Evolutionary conservation across 495 filamentous ascomycete genomes (phyloP), one percentile per base, ranked within the genome.

Genomic region (Talaromyces liani): DNA sequence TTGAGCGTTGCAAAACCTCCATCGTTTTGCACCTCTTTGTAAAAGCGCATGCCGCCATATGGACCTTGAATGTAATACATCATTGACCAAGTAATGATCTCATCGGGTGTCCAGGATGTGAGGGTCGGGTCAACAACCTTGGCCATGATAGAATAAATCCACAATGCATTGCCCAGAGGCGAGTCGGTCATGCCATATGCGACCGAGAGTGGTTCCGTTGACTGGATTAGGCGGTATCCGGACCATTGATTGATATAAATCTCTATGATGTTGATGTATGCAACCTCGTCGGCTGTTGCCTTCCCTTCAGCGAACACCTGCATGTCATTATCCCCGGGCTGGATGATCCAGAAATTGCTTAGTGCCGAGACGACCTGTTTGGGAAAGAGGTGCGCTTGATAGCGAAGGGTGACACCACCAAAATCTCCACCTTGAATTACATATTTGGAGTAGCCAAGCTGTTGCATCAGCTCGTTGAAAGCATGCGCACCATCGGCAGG

Each of bases 11-110:
- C 65, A 77, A 75, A 39, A 60, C 71, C 61, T 79, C 76, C 45
- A 77, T 72, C 56, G 63, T 66, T 12, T 74, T 64, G 77, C 77
- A 79, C 67, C 29, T 68, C 70, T 41, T 70, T 67, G 58, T 74
- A 70, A 49, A 68, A 72, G 25, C 72, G 64, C 34, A 74, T 24
- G 9, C 63, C 72, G 0, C 70, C 68, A 10, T 70, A 72, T 22
- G 66, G 67, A 7, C 67, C 71, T 45, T 66, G 61, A 65, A 74
- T 72, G 69, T 69, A 71, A 51, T 71, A 67, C 57, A 72, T 69
- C 62, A 73, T 64, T 24, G 70, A 68, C 65, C 69, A 65, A 10
- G 68, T 72, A 54, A 70, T 72, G 14, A 72, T 62, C 33, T 73
- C 70, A 1, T 61, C 41, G 27, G 4, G 75, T 79, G 22, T 76